Evolutionary conservation across 1,139 yeast species (phyloP).

Genomic region (Kodamaea suecica): DNA sequence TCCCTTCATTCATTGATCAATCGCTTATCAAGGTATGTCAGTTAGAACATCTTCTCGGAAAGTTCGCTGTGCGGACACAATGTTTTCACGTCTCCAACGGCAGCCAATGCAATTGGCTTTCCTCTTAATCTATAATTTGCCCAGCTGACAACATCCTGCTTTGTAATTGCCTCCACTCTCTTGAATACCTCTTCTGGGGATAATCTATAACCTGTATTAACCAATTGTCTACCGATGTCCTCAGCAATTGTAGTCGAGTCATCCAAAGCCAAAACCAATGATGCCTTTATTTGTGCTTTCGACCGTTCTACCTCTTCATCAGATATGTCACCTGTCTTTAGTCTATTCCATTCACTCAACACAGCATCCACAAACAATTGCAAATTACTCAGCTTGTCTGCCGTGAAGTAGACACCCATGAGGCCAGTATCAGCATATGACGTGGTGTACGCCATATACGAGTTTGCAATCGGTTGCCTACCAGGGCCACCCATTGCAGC

Average conservation of each 20-base stretch:
- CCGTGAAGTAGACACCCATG: constrained; percentile 93
- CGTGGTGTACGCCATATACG: constrained; percentile 94
- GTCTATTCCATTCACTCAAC: constrained; percentile 82
- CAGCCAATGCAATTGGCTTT: constrained; percentile 85
- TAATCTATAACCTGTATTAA: constrained; percentile 87
- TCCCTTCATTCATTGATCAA: too few relatives aligned
- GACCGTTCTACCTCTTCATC: constrained; percentile 91
- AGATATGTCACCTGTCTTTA: constrained; percentile 70
- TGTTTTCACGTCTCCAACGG: constrained; percentile 74
- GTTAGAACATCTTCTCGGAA: constrained; percentile 29
- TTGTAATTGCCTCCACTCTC: constrained; percentile 74
- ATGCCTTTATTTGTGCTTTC: constrained; percentile 91
- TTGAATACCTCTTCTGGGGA: constrained; percentile 91
- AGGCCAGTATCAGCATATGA: constrained; percentile 96
- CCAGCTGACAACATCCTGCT: constrained; percentile 81
- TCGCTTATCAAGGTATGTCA: too few relatives aligned
- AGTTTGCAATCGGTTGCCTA: constrained; percentile 70
- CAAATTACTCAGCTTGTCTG: constrained; percentile 70
- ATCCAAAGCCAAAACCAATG: constrained; percentile 81
- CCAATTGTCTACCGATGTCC: constrained; percentile 95
- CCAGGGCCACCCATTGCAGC: constrained; percentile 62
- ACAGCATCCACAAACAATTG: constrained; percentile 69
- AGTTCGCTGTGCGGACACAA: constrained; percentile 60
- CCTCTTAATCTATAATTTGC: constrained; percentile 77
- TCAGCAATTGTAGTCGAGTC: constrained; percentile 97